Conservation (phyloP, 1,284 basidiomycete species). For the Vanrija humicola region DNA sequence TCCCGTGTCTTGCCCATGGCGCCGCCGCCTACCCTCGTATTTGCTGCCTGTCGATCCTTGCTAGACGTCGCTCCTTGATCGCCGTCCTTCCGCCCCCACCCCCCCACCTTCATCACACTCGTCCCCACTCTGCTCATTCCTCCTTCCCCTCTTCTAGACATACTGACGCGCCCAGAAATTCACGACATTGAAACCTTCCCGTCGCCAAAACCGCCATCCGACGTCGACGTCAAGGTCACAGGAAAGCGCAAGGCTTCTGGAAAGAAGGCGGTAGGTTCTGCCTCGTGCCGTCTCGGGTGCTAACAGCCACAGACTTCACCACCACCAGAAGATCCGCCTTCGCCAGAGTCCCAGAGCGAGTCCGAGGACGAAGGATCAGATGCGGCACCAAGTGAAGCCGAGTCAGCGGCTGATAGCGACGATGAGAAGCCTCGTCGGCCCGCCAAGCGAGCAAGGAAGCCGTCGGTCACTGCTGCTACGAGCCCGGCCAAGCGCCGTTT, state of each 20-base stretch:
- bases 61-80: too few species aligned
- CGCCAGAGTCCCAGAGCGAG: neutral
- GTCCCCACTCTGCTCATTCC: neutral
- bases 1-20: too few species aligned
- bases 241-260: conserved; percentile 15
- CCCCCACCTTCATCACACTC: too few species aligned
- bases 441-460: conserved; percentile 3
- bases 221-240: conserved; percentile 5
- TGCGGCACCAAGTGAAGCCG: conserved; percentile 3
- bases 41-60: too few species aligned
- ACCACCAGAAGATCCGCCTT: neutral
- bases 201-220: conserved; percentile 32
- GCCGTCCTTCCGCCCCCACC: neutral
- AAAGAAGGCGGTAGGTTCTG: neutral
- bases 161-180: conserved; percentile 21
- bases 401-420: neutral
- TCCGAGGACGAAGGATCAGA: conserved; percentile 2
- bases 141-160: neutral
- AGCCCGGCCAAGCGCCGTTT: neutral
- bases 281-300: neutral
- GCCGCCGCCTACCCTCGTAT: too few species aligned
- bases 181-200: conserved; percentile 31
- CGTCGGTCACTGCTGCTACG: conserved; percentile 2
- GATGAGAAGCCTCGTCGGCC: neutral
- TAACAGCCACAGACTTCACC: neutral